Evolutionary conservation across 1,284 basidiomycete genomes (phyloP).

Genomic region (Entoloma clypeatum): DNA sequence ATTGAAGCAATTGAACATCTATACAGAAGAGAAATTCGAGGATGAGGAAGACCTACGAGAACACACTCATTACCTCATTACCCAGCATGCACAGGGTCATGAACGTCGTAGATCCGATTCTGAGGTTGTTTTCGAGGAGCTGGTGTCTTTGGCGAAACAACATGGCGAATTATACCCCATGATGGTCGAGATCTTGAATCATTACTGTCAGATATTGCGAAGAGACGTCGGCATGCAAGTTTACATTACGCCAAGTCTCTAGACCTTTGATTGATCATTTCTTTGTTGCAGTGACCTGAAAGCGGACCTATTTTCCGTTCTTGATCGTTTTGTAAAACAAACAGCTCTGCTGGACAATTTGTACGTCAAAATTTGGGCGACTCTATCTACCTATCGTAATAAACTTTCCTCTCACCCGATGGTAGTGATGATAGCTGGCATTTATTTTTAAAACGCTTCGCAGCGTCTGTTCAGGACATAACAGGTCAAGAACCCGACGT

Average conservation of each 20-base stretch:
- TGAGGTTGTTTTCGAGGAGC: conserved; percentile 49
- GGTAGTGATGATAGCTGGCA: conserved; percentile 63
- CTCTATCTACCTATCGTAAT: neutral
- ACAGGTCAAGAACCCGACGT: conserved; percentile 65
- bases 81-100: conserved; percentile 30
- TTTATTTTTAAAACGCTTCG: conserved; percentile 57
- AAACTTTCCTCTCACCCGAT: neutral
- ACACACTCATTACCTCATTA: conserved; percentile 46
- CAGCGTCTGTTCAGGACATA: conserved; percentile 60
- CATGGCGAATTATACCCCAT: conserved; percentile 54
- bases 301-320: conserved; percentile 53
- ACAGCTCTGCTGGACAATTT: conserved; percentile 56
- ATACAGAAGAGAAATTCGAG: conserved; percentile 84
- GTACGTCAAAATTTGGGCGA: too few species aligned
- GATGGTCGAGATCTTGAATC: conserved; percentile 53
- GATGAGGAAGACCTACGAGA: conserved; percentile 83
- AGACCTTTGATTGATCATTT: conserved; percentile 59
- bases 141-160: conserved; percentile 54
- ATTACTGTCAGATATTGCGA: conserved; percentile 53
- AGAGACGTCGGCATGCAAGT: conserved; percentile 61
- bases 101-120: conserved; percentile 43
- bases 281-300: conserved; percentile 63
- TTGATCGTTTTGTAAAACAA: conserved; percentile 71
- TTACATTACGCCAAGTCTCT: conserved; percentile 76
- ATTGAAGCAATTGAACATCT: conserved; percentile 67